Evolutionary conservation across 441 rosid species (phyloP).

Genomic region (Pelargonium citronellum): DNA sequence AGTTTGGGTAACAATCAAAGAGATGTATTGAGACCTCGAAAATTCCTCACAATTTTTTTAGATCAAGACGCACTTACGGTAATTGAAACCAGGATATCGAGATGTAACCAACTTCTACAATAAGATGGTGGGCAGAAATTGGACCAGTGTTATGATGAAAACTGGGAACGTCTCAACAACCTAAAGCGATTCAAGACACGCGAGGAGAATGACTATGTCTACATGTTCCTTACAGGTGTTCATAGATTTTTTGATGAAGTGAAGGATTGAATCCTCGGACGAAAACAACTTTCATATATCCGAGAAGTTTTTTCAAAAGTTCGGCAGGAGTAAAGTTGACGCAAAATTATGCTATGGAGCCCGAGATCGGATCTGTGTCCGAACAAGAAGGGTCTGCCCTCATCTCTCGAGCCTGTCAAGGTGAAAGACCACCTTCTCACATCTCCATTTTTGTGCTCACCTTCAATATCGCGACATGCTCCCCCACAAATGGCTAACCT

Average conservation of each 20-base stretch:
- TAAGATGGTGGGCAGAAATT: slow-evolving; percentile 14
- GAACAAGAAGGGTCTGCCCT: too few species aligned
- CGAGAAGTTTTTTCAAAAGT: background rate
- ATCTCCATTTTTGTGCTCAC: too few species aligned
- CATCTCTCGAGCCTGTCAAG: too few species aligned
- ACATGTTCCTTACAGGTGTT: background rate
- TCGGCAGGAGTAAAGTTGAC: background rate
- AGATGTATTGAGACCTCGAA: background rate
- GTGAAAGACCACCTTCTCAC: too few species aligned
- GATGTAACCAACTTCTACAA: slow-evolving; percentile 7
- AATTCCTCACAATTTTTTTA: slow-evolving; percentile 17
- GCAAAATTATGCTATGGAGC: background rate
- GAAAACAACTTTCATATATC: background rate
- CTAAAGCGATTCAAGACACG: background rate
- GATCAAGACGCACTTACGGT: background rate
- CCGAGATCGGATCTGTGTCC: too few species aligned
- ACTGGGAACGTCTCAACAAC: background rate
- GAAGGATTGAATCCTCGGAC: background rate
- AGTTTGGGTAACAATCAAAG: background rate
- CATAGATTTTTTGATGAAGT: background rate
- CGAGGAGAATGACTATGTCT: background rate
- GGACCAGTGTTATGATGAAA: background rate
- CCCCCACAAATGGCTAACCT: too few species aligned
- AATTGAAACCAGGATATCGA: slow-evolving; percentile 8
- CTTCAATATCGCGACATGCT: too few species aligned